Evolutionary conservation across 2,329 filamentous ascomycete genomes (phyloP), one percentile per base, ranked within the genome.

Genomic region (Sporothrix protearum): DNA sequence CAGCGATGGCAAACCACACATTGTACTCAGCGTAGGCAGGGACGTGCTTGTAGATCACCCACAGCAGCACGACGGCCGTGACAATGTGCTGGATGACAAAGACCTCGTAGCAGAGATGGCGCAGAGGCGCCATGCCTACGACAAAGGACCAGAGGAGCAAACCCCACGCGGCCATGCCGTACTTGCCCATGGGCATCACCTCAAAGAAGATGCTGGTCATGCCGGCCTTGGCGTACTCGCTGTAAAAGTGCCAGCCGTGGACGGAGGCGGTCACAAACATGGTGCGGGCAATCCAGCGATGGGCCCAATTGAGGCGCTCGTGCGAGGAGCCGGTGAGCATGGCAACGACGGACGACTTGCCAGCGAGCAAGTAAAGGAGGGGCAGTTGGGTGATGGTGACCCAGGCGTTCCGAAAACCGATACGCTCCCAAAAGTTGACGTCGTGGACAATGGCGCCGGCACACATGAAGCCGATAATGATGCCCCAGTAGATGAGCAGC

Each of bases 301-400:
- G 91, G 69, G 92, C 80, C 90, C 90, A 92, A 78, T 91, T 92
- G 72, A 92, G 81, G 9, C 88, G 85, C 79, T 92, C 90, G 76
- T 92, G 88, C 73, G 89, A 88, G 10, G 86, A 84, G 12, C 90
- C 90, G 3, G 86, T 83, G 30, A 92, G 79, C 69, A 84, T 82
- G 0, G 87, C 89, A n/a, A 92, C 80, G 25, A 88, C 76, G 74
- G 83, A 89, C 73, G 85, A 83, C 77, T 89, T 89, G 74, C 85
- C 86, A 33, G 87, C 84, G 16, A 91, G 83, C 2, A 91, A 81
- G 75, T 88, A 90, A 10, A 91, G 81, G 25, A 91, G 81, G 0
- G 89, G 89, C 55, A 91, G 83, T 78, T 91, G 89, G 2, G 85
- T 87, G 61, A 90, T 81, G 10, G 87, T 85, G 33, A 91, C 83